Conservation (phyloP, 2,329 filamentous ascomycete species). For the Cladorrhinum sp. region DNA sequence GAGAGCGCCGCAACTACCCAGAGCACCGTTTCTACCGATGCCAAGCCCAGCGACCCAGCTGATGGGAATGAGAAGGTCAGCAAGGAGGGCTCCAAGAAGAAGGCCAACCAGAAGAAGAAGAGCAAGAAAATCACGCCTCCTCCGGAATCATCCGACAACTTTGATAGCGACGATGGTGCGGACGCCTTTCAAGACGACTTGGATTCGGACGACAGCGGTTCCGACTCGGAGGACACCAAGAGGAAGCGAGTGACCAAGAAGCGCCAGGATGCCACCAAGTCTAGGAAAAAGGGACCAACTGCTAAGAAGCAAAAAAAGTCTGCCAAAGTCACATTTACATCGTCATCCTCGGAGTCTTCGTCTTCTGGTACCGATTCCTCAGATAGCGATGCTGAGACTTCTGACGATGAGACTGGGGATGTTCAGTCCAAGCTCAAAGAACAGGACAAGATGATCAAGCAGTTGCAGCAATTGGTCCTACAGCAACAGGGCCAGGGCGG, state of each 20-base stretch:
- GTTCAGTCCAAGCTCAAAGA: slow-evolving; percentile 6
- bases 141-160: slow-evolving; percentile 19
- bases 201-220: slow-evolving; percentile 22
- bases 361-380: slow-evolving; percentile 28
- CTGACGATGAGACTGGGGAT: slow-evolving; percentile 15
- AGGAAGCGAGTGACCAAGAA: slow-evolving; percentile 33
- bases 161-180: slow-evolving; percentile 20
- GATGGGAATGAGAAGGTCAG: slow-evolving; percentile 31
- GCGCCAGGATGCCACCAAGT: slow-evolving; percentile 29
- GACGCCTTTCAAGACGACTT: slow-evolving; percentile 25
- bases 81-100: slow-evolving; percentile 29
- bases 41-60: slow-evolving; percentile 20
- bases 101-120: slow-evolving; percentile 29
- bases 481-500: slow-evolving; percentile 14
- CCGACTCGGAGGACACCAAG: slow-evolving; percentile 25
- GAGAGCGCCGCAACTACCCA: slow-evolving; percentile 20
- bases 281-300: slow-evolving; percentile 28
- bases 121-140: slow-evolving; percentile 26
- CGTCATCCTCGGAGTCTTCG: slow-evolving; percentile 12
- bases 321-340: slow-evolving; percentile 16
- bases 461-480: slow-evolving; percentile 29
- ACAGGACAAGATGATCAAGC: slow-evolving; percentile 29
- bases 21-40: slow-evolving; percentile 23
- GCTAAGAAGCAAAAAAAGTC: slow-evolving; percentile 31
- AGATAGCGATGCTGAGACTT: slow-evolving; percentile 20